These are phyloP conservation scores for Kockiozyma suomiensis DNA, from an alignment of 805 yeast species.

Conservation along the genomic window DNA sequence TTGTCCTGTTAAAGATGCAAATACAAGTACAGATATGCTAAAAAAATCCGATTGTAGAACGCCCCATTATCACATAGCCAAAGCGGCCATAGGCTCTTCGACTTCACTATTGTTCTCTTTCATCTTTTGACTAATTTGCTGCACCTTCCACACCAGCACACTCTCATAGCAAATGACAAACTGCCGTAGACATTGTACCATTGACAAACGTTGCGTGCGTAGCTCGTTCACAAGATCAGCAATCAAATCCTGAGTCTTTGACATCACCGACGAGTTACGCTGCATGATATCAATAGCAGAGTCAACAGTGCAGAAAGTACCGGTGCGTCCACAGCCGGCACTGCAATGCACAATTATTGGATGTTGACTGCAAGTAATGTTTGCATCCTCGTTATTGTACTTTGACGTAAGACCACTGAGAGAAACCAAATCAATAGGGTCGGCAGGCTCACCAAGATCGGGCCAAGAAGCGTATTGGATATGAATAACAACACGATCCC, in stretches of 20 bases:
- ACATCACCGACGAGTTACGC: constrained; percentile 5
- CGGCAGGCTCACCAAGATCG: constrained; percentile 71
- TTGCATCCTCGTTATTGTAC: constrained; percentile 40
- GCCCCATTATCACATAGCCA: not conserved
- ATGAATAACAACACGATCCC: constrained; percentile 59
- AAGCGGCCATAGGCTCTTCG: not conserved
- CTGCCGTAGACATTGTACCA: constrained; percentile 83
- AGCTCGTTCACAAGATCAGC: constrained; percentile 65
- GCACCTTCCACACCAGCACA: constrained; percentile 37
- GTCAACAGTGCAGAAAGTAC: constrained; percentile 64
- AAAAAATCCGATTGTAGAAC: not conserved
- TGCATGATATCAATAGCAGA: constrained; percentile 48
- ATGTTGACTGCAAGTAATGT: not conserved
- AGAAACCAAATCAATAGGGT: constrained; percentile 64
- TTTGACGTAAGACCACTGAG: constrained; percentile 52
- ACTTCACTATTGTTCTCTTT: not conserved
- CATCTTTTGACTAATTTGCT: constrained; percentile 2
- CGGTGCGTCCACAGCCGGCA: constrained; percentile 98
- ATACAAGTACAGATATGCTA: not conserved
- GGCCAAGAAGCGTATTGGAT: constrained; percentile 83
- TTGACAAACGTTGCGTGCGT: constrained; percentile 73
- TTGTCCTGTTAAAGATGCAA: not conserved
- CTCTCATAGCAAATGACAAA: constrained; percentile 73
- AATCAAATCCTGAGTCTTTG: constrained; percentile 55
- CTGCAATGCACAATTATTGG: constrained; percentile 85